Evolutionary conservation across 495 filamentous ascomycete genomes (phyloP), one percentile per base, ranked within the genome.

Genomic region (Achaetomiella virescens): DNA sequence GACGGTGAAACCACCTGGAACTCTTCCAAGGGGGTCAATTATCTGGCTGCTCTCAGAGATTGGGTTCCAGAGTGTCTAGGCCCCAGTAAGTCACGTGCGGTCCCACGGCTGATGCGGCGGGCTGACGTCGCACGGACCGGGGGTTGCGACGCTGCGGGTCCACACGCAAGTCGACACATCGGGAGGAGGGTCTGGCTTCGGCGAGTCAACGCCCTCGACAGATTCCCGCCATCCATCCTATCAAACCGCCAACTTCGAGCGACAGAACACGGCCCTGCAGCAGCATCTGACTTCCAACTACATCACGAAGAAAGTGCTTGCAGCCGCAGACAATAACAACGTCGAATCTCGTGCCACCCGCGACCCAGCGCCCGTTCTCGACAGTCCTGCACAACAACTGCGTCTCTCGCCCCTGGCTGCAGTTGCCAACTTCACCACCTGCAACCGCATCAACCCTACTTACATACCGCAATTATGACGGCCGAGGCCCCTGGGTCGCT

Each of bases 401-500:
- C 52, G 29, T 48, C 36, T 31, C 45, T 41, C 48, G 48, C 54
- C 48, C 46, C 15, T 6, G 31, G 29, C 51, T 27, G 8, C 24
- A 22, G 38, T 41, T 46, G 42, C 12, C 49, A 52, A 52, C 48
- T 36, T 4, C 20, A 37, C 52, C 33, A 24, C 43, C 40, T 21
- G 18, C 31, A 25, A 43, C 21, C 47, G 22, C 42, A 52, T 25
- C 54, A 43, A 48, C 40, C 55, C 43, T 10, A 42, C 52, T 58
- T 15, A 48, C 44, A 56, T 36, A 25, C 22, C 45, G 46, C 55
- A 43, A 60, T 29, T 53, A 70, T 70, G 67, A 61, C 68, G 35
- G 54, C 50, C 40, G 67, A 70, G 10, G 40, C 57, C 27, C 55
- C 58, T 40, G 64, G 62, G 25, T 61, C 71, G 58, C 63, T 79